Evolutionary conservation across 768 basidiomycete genomes (phyloP), one percentile per base, ranked within the genome.

Genomic region (Saitozyma sp.): DNA sequence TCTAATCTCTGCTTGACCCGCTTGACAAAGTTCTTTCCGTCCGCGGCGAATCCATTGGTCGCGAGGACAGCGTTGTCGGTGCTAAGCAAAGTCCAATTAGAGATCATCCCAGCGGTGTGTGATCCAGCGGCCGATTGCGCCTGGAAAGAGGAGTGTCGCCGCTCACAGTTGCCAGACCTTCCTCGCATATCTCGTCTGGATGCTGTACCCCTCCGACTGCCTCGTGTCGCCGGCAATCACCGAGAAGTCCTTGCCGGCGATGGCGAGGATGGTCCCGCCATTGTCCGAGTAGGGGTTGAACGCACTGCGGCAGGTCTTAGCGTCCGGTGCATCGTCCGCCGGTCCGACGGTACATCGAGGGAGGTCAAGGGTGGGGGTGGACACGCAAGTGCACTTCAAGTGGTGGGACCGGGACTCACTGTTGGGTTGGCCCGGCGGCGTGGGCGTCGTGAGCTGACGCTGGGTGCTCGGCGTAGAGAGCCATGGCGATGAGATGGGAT

Each of bases 11-110:
- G 94, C 78, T 89, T 89, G 56, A 99, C 89, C 76, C 88, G 88
- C 86, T 97, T 96, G 74, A 98, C 92, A 74, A 99, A 94, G 86
- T 90, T 91, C 74, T 94, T 94, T 29, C 92, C 95, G 77, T 99
- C 96, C 52, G 94, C 96, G 49, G 92, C 90, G 78, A 97, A 98
- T 9, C 96, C 96, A 71, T 97, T 96, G 43, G 96, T 92, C 17
- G 95, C 93, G 19, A 99, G 83, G 6, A 93, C 91, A 40, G 91
- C 91, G 73, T 88, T 90, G 81, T 93, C 91, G 16, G 92, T 95
- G 77, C 92, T 95, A 79, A 50, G 45, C 5, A 40, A n/a, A 29
- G 2, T 29, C 29, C 29, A 29, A 29, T 29, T 29, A 29, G 29
- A 29, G 16, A 49, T 65, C 52, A 59, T 59, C 29, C 29, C 57